Evolutionary conservation across 768 basidiomycete species (phyloP), one percentile per base, ranked within the genome.

Genomic region (Lanmaoa rubissima): DNA sequence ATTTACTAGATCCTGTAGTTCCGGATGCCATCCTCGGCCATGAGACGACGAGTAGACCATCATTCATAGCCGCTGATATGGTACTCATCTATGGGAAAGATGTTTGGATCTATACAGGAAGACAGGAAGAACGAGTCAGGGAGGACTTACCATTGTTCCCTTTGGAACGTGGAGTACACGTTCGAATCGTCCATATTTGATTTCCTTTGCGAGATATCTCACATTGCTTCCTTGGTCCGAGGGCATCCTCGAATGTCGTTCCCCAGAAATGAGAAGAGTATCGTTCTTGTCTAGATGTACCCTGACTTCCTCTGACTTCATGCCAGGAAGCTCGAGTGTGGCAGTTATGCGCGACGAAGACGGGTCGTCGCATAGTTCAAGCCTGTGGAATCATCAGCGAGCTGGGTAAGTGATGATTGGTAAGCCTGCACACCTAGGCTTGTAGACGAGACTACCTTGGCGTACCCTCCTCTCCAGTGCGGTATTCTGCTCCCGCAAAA

Each of bases 351-450:
- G 63, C 5, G 71, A 66, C 14, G 63, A 68, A 1, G 63, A 57
- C 1, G 73, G 68, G 41, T 76, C 72, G 58, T 78, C 75, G 51
- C 65, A 77, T 26, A 78, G 31, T 51, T 78, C 77, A 54, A 77
- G 69, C 43, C 77, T 78, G 54, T 32, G 26, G 49, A 35, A 26
- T 13, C 4, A 41, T 72, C 16, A 72, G 61, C 17, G 17, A 9
- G 52, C 58, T 59, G 48, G 32, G 16, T 28, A 38, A 19, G 50
- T 3, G 42, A 16, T 21, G 31, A 13, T 42, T 17, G 12, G 53
- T 61, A 5, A 65, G 61, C 42, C 5, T 5, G 48, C 62, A 35
- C 53, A 72, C 72, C 70, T 62, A n/a, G 70, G 70, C 32, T 58
- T 72, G 48, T 74, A 73, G 35, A 73, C 63, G 17, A 73, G 64